A percentile compares a stretch with the other conserved stretches of the same genome.
phyloP scores from a whole-genome alignment of 2,329 filamentous ascomycete species.

The Cercospora citrullina region DNA sequence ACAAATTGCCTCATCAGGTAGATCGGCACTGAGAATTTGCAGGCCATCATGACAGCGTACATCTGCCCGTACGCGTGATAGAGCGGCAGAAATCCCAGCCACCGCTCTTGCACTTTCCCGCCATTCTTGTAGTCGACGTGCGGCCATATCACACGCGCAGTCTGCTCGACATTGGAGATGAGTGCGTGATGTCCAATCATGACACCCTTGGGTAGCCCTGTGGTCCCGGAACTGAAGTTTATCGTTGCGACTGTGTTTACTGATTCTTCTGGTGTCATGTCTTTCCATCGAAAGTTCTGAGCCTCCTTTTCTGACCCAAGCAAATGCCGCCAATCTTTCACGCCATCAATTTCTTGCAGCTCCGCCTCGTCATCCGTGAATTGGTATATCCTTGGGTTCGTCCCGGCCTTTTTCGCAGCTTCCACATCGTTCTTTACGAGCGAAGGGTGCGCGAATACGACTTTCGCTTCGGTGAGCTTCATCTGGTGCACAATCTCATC shows the following conservation, averaged over 20 bases:
- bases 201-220: slow-evolving; percentile 49
- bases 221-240: slow-evolving; percentile 86
- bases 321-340: slow-evolving; percentile 40
- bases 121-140: slow-evolving; percentile 35
- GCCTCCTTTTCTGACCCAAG: slow-evolving; percentile 36
- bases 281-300: slow-evolving; percentile 53
- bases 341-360: slow-evolving; percentile 45
- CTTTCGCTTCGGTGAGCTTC: slow-evolving; percentile 44
- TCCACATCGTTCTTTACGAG: slow-evolving; percentile 51
- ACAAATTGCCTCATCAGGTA: slow-evolving; percentile 47
- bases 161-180: slow-evolving; percentile 47
- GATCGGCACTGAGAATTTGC: slow-evolving; percentile 49
- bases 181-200: slow-evolving; percentile 35
- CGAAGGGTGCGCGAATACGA: slow-evolving; percentile 49
- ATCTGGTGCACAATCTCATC: slow-evolving; percentile 55
- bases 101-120: slow-evolving; percentile 44
- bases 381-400: slow-evolving; percentile 50
- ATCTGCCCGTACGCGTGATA: slow-evolving; percentile 52
- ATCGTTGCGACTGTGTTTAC: slow-evolving; percentile 56
- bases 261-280: slow-evolving; percentile 53
- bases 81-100: slow-evolving; percentile 49
- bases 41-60: slow-evolving; percentile 44
- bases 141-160: slow-evolving; percentile 37
- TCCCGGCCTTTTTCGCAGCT: slow-evolving; percentile 53
- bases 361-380: slow-evolving; percentile 29